Evolutionary conservation across 805 yeast genomes (phyloP), one percentile per base, ranked within the genome.

Genomic region (Metschnikowia kofuensis): DNA sequence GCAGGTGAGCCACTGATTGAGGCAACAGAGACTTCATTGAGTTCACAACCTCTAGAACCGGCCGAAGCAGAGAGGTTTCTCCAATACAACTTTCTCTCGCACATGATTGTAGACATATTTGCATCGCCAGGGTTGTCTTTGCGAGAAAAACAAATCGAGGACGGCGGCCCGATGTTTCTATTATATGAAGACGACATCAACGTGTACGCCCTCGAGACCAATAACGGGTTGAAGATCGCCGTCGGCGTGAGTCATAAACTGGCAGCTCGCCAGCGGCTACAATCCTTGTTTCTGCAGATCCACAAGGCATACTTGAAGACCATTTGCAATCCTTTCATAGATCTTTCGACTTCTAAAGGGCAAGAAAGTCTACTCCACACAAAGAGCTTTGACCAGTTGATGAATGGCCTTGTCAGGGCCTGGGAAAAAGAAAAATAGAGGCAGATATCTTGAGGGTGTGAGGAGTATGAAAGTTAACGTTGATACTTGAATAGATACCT

Each of bases 51-150:
- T 2, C 4, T 21, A 21, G 21, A 21, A 21, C 21, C 21, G 21
- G 21, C 21, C 21, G 21, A 21, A 35, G 71, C 75, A 40, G 76
- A 80, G 54, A 72, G 71, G 50, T 66, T 79, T 47, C 66, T 84
- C 30, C 82, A 84, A 56, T 84, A 82, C 67, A 83, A 85, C 58
- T 85, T 85, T 56, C 68, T 85, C 30, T 78, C 88, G n/a, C 89
- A 85, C 60, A 84, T 85, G 85, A 82, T 89, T 6, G 67, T 85
- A 26, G 91, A 85, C 62, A 77, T 84, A 16, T 83, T 85, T 58
- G 73, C 82, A 32, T 79, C 86, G 30, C 80, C 82, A 0, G 52
- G 73, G 10, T 65, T 76, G 32, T 67, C 76, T 15, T 55, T 72
- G 30, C 59, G 75, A 27, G 76, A 70, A 49, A 72, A 64, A 47